Base-by-base conservation (phyloP, 116 monocot genomes). In the Thalassia testudinum region DNA sequence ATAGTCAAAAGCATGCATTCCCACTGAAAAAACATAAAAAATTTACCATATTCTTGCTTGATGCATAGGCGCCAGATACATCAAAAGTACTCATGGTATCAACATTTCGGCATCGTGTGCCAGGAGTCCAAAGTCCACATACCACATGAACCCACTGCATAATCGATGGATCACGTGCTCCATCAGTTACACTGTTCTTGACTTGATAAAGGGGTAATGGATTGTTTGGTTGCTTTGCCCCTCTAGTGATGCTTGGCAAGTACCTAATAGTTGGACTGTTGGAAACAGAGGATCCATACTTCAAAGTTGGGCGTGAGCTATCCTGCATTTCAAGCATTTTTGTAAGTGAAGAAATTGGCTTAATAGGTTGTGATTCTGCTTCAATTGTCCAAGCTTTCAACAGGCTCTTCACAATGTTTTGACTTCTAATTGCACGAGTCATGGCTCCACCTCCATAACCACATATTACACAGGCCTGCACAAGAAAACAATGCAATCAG, bases 91-190 rank as follows among this genome's bases (percentile, higher is more conserved):
- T 81, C 93, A 93, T 93, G 37, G 87, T 93, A 70, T 70, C 68
- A 21, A 83, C 83, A 70, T 93, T 93, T 64, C 78, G 87, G 57
- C 93, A 93, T 56, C 78, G 59, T 59, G 93, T 93, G 43, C 87
- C 86, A 60, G 93, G 93, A 1, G 87, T 93, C 93, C 93, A 93
- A 0, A 93, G 83, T 24, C 87, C 87, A 75, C 93, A 93, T 66
- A 93, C 93, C 79, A 93, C 69, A 70, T 93, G 93, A 24, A 93
- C 75, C 93, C 93, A 93, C 56, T 93, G 93, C n/a, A 27, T 64
- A 61, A 66, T 37, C 48, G 68, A 75, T 24, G 70, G 65, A 66
- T 83, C 89, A 59, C 64, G 38, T 24, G 65, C 56, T 52, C 89
- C 77, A 26, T 62, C 60, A 60, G 58, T 70, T 24, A 77, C 62